A percentile compares a stretch with the other conserved stretches of the same genome.
These are phyloP conservation scores for Coemansia sp. DNA, from an alignment of 192 early-diverging fungal genomes.

Conservation along the genomic window DNA sequence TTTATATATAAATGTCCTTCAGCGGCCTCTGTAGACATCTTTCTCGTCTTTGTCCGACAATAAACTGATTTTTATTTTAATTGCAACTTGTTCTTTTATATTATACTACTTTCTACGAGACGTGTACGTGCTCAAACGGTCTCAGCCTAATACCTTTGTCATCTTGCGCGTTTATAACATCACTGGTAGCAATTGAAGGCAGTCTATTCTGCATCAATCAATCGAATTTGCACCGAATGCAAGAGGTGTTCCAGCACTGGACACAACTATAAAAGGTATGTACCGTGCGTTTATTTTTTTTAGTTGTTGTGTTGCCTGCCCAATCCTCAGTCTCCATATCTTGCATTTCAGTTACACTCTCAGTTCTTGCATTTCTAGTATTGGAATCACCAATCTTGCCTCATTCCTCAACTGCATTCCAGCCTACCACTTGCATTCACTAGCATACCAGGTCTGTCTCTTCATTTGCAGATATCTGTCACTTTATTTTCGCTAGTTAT, in stretches of 20 bases:
- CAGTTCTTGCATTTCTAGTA: not conserved
- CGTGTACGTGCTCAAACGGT: conserved; percentile 1
- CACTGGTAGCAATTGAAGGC: conserved; percentile 9
- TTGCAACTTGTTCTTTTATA: conserved; percentile 8
- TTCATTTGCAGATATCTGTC: not conserved
- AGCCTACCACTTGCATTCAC: not conserved
- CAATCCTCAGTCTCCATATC: not conserved
- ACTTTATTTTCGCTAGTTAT: too few relatives aligned
- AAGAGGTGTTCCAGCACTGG: not conserved
- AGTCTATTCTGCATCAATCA: conserved; percentile 12
- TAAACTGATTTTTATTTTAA: conserved; percentile 21
- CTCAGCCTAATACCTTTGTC: conserved; percentile 1
- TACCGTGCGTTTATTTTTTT: not conserved
- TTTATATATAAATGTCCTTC: conserved; percentile 7
- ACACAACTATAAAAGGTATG: not conserved
- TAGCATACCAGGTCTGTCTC: not conserved
- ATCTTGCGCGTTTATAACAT: not conserved
- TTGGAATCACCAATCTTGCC: not conserved
- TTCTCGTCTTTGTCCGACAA: conserved; percentile 20
- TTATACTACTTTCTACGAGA: conserved; percentile 16
- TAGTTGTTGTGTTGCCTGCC: not conserved
- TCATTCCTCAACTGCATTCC: not conserved
- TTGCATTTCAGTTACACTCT: not conserved
- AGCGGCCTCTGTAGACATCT: conserved; percentile 27
- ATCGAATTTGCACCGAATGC: conserved; percentile 3